Evolutionary conservation across 2,329 filamentous ascomycete genomes (phyloP).

Genomic region (Tolypocladium tropicale): DNA sequence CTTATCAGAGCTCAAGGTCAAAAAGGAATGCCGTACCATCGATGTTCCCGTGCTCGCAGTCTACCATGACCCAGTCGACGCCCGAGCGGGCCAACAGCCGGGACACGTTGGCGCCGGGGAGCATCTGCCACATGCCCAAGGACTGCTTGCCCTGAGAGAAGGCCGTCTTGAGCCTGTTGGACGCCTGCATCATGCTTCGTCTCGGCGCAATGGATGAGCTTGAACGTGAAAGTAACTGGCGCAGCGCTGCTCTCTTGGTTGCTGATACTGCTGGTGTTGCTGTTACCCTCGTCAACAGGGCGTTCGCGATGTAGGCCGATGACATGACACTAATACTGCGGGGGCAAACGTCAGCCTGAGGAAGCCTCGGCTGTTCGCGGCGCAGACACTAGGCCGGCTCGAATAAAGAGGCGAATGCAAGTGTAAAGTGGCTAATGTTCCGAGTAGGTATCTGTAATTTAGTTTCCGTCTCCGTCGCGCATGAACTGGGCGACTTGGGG

Average conservation of each 20-base stretch:
- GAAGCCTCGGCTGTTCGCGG: neutral
- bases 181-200: conserved; percentile 26
- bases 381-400: neutral
- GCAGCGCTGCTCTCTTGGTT: neutral
- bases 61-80: conserved; percentile 56
- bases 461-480: neutral
- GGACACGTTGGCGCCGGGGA: conserved; percentile 50
- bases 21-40: conserved; percentile 22
- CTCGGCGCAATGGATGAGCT: neutral
- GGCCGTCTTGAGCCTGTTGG: conserved; percentile 39
- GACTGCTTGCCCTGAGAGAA: conserved; percentile 37
- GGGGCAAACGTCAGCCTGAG: neutral
- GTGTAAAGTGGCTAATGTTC: neutral
- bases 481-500: neutral
- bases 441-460: neutral
- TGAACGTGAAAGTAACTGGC: neutral
- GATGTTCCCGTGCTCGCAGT: conserved; percentile 43
- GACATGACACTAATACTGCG: neutral
- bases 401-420: neutral
- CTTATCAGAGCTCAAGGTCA: neutral
- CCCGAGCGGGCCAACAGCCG: conserved; percentile 49
- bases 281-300: neutral
- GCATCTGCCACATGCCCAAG: conserved; percentile 53
- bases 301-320: neutral
- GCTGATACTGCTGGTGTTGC: neutral